Conservation (phyloP, 352 stramenopile genomes). For the Pythium aphanidermatum region DNA sequence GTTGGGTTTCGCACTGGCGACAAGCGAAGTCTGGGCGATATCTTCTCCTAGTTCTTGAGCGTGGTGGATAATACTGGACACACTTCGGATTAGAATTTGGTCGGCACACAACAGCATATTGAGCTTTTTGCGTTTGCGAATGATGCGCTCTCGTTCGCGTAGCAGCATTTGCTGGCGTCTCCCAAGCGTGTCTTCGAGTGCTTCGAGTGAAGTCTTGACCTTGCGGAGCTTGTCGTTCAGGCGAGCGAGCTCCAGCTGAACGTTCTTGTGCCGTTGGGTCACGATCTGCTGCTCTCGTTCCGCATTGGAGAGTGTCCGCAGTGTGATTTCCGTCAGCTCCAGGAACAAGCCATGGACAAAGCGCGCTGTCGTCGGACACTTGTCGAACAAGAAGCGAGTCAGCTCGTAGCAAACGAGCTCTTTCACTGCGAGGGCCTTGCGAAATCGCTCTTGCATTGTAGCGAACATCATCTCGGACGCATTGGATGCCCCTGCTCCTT, state of each 20-base stretch:
- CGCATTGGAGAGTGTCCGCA: constrained; percentile 23
- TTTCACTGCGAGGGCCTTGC: constrained; percentile 17
- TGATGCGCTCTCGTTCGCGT: constrained; percentile 35
- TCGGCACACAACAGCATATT: constrained; percentile 38
- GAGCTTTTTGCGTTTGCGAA: constrained; percentile 44
- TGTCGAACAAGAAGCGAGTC: constrained; percentile 43
- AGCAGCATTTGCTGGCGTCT: constrained; percentile 30
- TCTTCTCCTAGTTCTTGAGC: constrained; percentile 32
- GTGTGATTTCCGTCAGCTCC: constrained; percentile 24
- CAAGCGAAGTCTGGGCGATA: constrained; percentile 1
- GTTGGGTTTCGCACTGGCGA: no score
- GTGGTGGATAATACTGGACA: constrained; percentile 26
- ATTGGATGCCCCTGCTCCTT: no score
- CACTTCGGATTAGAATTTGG: constrained; percentile 32
- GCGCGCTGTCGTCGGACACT: constrained; percentile 44
- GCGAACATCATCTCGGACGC: no score
- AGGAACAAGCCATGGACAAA: constrained; percentile 45
- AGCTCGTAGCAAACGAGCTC: constrained; percentile 43
- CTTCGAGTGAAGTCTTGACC: constrained; percentile 17
- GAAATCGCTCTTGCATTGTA: constrained; percentile 11
- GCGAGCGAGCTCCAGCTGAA: constrained; percentile 29
- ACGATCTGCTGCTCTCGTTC: constrained; percentile 33
- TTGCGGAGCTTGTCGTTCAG: constrained; percentile 20
- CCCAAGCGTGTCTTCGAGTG: constrained; percentile 31
- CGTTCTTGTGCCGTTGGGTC: constrained; percentile 35